Conservation (phyloP, 2,329 filamentous ascomycete species). For the Leptographium radiaticola region DNA sequence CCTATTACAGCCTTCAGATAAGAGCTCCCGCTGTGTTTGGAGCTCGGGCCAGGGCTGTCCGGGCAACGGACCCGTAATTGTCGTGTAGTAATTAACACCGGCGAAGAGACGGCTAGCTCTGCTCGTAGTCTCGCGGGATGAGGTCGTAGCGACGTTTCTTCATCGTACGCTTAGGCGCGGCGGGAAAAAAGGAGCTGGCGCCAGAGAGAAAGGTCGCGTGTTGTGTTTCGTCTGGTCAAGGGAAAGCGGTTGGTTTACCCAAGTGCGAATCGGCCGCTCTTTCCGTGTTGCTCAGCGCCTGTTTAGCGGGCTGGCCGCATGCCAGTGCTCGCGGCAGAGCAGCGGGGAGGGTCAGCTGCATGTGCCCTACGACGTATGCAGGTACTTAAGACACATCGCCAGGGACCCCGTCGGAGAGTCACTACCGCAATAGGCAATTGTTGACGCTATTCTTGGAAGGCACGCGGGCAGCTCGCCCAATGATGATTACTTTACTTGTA, state of each 20-base stretch:
- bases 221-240: background rate
- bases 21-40: slow-evolving; percentile 4
- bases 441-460: background rate
- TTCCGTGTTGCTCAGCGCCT: background rate
- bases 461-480: background rate
- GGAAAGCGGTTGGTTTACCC: too few species aligned
- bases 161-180: background rate
- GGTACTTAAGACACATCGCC: too few species aligned
- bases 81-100: background rate
- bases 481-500: too few species aligned
- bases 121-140: background rate
- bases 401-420: too few species aligned
- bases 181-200: background rate
- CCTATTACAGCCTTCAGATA: slow-evolving; percentile 3
- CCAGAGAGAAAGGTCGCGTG: background rate
- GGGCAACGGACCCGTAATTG: slow-evolving; percentile 9
- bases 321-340: background rate
- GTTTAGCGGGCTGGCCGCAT: background rate
- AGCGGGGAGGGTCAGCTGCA: background rate
- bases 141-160: background rate
- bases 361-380: too few species aligned
- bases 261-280: background rate
- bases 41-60: slow-evolving; percentile 13
- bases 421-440: too few species aligned
- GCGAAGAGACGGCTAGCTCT: background rate